Base-by-base conservation (phyloP, 75 land plant species). In the Picea sitchensis region DNA sequence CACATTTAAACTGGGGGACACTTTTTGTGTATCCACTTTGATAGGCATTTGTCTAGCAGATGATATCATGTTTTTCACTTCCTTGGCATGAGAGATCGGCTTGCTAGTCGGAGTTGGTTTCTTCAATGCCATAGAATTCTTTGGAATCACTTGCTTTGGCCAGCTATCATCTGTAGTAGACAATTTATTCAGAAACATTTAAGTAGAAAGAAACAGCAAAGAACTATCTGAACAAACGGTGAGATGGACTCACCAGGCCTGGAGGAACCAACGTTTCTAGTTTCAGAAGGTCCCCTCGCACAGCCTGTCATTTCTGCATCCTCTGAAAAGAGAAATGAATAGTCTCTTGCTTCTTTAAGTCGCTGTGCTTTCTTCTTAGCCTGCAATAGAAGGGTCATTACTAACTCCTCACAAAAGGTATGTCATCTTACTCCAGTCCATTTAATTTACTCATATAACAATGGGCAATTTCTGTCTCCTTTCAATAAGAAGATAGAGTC, bases 311-410 rank as follows among this genome's bases (percentile, higher is more conserved):
- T 23, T 36, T 86, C 86, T 36, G 89, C 85, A 88, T 95, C 92
- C 67, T 95, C 95, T 38, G 93, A 89, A 14, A 92, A 78, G 44
- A 96, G 84, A 76, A 96, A 96, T 30, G 98, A 91, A 79, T 92
- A 96, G 71, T 96, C 99, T 58, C 99, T 84, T 11, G 90, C 83
- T n/a, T 89, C 93, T 77, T 88, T 92, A 15, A 91, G 87, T 14
- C 80, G 82, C 76, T 94, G 86, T 34, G 79, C 91, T 83, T 90
- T 90, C 72, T 59, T 65, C 77, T 79, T 85, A 4, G 64, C 41
- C 96, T 92, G 89, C 77, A 84, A 71, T 12, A 56, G 5, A 30
- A 32, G 12, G 8, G 4, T 15, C 44, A 62, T 51, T 51, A 51
- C 56, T 51, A 51, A 9, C 56, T 51, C 9, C 11, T 51, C 56